These are phyloP conservation scores for Septoria linicola DNA, from an alignment of 2,329 filamentous ascomycete genomes.

Conservation along the genomic window DNA sequence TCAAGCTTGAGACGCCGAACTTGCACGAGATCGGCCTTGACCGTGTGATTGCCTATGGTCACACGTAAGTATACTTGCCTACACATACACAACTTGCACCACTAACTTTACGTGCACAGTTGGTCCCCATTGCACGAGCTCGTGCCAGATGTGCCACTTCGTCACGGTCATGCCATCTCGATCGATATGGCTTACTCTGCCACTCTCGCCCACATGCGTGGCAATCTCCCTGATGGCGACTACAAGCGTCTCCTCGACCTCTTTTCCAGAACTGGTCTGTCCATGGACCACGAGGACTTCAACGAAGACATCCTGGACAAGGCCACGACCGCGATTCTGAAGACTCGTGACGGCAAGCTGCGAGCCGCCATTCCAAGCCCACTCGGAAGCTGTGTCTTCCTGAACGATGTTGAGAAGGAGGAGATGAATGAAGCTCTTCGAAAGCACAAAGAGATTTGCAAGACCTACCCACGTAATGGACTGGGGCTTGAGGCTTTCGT, in stretches of 20 bases:
- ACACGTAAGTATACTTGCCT: slow-evolving; percentile 53
- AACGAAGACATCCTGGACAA: slow-evolving; percentile 64
- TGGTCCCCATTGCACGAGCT: slow-evolving; percentile 74
- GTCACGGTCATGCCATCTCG: slow-evolving; percentile 71
- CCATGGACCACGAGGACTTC: slow-evolving; percentile 69
- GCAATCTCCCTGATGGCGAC: slow-evolving; percentile 59
- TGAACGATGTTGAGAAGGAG: slow-evolving; percentile 64
- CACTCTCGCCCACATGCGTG: slow-evolving; percentile 63
- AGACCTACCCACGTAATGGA: slow-evolving; percentile 62
- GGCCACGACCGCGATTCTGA: slow-evolving; percentile 67
- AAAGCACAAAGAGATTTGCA: slow-evolving; percentile 64
- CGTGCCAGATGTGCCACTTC: slow-evolving; percentile 64
- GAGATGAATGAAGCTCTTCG: slow-evolving; percentile 62
- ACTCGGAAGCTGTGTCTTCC: slow-evolving; percentile 64
- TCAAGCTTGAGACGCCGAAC: slow-evolving; percentile 71
- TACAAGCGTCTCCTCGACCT: slow-evolving; percentile 63
- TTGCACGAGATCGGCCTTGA: slow-evolving; percentile 71
- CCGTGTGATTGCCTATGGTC: slow-evolving; percentile 70
- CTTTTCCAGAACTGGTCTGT: slow-evolving; percentile 68
- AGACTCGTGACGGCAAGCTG: slow-evolving; percentile 67
- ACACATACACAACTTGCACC: slow-evolving; percentile 3
- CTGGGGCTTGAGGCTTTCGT: slow-evolving; percentile 68
- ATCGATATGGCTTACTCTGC: slow-evolving; percentile 76
- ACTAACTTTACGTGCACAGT: slow-evolving; percentile 36
- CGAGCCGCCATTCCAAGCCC: slow-evolving; percentile 68